Evolutionary conservation across 2,329 filamentous ascomycete species (phyloP).

Genomic region (Botrytis cinerea): DNA sequence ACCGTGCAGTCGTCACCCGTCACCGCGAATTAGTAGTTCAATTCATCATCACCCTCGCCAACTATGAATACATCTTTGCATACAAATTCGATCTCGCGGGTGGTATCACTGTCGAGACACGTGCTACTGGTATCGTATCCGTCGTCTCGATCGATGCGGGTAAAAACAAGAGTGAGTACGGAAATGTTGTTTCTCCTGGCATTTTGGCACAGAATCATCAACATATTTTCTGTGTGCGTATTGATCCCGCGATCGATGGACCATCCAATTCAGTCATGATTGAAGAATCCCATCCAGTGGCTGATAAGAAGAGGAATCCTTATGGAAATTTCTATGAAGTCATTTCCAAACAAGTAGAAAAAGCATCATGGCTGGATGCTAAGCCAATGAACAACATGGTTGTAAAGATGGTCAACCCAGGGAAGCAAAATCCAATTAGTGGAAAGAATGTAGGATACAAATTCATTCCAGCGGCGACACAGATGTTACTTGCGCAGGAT

Average conservation of each 20-base stretch:
- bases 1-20: conserved; percentile 61
- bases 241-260: conserved; percentile 60
- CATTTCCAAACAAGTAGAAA: conserved; percentile 47
- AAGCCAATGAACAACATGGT: conserved; percentile 58
- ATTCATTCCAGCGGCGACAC: conserved; percentile 81
- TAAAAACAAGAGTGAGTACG: conserved; percentile 51
- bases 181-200: conserved; percentile 62
- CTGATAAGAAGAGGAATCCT: conserved; percentile 50
- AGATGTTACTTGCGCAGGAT: conserved; percentile 75
- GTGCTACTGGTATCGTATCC: conserved; percentile 65
- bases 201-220: conserved; percentile 62
- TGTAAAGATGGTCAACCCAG: conserved; percentile 86
- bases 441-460: conserved; percentile 84
- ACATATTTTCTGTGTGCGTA: conserved; percentile 56
- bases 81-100: conserved; percentile 66
- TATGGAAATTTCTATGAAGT: conserved; percentile 55
- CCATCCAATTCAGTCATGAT: conserved; percentile 54
- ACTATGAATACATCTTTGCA: conserved; percentile 70
- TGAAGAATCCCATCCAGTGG: conserved; percentile 54
- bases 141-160: conserved; percentile 56
- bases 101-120: conserved; percentile 60
- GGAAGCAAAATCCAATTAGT: conserved; percentile 76
- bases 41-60: conserved; percentile 67
- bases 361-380: conserved; percentile 48
- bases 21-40: conserved; percentile 65